phyloP scores from a whole-genome alignment of 2,329 filamentous ascomycete genomes.

The Penicillium sp. region DNA sequence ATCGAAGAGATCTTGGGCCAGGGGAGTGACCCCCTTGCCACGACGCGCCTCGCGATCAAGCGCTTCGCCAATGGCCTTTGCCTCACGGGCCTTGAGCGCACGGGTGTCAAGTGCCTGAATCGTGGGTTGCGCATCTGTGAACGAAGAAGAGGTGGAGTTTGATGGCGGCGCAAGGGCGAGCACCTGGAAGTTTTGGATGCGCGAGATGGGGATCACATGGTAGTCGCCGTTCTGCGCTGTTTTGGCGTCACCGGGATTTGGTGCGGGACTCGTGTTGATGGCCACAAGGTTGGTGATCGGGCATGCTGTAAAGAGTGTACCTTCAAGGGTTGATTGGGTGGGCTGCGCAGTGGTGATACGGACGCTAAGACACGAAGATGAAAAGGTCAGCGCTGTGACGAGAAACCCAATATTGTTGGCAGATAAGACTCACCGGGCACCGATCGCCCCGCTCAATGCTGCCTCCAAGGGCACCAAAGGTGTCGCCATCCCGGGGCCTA shows the following conservation, averaged over 20 bases:
- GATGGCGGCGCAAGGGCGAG: constrained; percentile 42
- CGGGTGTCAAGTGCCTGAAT: constrained; percentile 53
- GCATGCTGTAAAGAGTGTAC: constrained; percentile 62
- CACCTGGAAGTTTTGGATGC: constrained; percentile 58
- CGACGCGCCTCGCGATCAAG: constrained; percentile 58
- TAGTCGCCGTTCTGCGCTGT: constrained; percentile 54
- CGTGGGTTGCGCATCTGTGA: constrained; percentile 48
- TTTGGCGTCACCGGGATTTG: constrained; percentile 35
- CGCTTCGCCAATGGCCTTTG: constrained; percentile 55
- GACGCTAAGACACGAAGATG: constrained; percentile 45
- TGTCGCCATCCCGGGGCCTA: constrained; percentile 40
- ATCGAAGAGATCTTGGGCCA: constrained; percentile 65
- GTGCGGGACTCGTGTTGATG: constrained; percentile 55
- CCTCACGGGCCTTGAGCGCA: constrained; percentile 56
- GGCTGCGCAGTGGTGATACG: constrained; percentile 57
- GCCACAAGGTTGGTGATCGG: constrained; percentile 61
- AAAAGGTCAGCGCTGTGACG: constrained; percentile 3
- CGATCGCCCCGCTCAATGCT: constrained; percentile 59
- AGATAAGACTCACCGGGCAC: constrained; percentile 54
- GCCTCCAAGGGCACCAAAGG: constrained; percentile 53
- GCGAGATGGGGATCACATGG: constrained; percentile 60
- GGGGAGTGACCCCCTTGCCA: constrained; percentile 60
- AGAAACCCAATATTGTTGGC: not conserved
- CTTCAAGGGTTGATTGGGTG: constrained; percentile 55
- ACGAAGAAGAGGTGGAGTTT: constrained; percentile 36